These are phyloP conservation scores for Coprinellus aureogranulatus DNA, from an alignment of 768 basidiomycete genomes.

Conservation along the genomic window DNA sequence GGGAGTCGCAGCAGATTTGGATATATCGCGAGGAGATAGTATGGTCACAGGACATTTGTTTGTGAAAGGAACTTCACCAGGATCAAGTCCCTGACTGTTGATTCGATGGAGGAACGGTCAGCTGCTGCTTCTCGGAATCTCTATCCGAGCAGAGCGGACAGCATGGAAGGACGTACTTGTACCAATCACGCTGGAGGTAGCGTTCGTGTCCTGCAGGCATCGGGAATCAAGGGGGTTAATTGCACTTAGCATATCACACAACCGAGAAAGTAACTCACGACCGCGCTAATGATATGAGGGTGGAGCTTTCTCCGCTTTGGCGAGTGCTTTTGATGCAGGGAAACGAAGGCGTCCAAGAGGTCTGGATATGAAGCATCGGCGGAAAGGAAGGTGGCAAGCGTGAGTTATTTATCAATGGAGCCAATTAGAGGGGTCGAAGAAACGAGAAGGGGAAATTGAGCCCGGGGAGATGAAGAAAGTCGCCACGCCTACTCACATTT, in stretches of 20 bases:
- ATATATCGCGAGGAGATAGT: background rate
- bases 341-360: conserved; percentile 48
- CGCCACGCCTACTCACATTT: conserved; percentile 45
- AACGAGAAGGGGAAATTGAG: background rate
- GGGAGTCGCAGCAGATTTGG: background rate
- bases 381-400: no score
- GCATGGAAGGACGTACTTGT: background rate
- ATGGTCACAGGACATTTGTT: conserved; percentile 31
- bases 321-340: conserved; percentile 49
- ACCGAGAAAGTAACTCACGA: conserved; percentile 35
- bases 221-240: conserved; percentile 12
- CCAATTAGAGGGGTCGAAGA: background rate
- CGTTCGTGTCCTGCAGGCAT: conserved; percentile 31
- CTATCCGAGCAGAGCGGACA: background rate
- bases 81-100: background rate
- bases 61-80: conserved; percentile 31
- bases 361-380: no score
- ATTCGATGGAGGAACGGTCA: background rate
- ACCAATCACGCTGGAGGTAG: background rate
- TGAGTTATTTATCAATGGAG: background rate
- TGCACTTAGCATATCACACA: conserved; percentile 7
- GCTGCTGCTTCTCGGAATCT: background rate
- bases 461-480: background rate
- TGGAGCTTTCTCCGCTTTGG: conserved; percentile 47
- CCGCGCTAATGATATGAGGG: conserved; percentile 56